Base-by-base conservation (phyloP, 179 eudicot species). In the Beta lomatogona region DNA sequence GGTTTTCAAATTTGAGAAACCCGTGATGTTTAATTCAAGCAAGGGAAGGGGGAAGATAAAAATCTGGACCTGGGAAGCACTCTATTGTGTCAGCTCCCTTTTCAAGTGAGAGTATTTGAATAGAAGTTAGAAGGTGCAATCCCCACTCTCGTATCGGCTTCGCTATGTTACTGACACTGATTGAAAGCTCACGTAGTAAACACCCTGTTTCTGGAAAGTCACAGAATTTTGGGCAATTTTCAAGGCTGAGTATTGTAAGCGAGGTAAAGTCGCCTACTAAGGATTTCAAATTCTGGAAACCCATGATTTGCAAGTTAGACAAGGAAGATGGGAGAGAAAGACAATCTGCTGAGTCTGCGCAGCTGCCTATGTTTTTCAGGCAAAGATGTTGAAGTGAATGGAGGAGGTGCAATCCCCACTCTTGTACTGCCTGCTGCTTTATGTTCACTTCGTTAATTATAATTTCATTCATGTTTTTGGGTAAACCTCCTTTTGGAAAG, bases 51-150 rank as follows among this genome's bases (percentile, higher is more conserved):
- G 73, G 73, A 16, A 69, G 53, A 18, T 14, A 6, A 18, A 4
- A n/a, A 67, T 67, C 71, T 21, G 15, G 7, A 60, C 2, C 41
- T 1, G 1, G 41, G 0, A 19, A 16, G 64, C 64, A 60, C 22
- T 60, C 64, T 19, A 60, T 5, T 3, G 64, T 19, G 12, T 36
- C 41, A 36, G 9, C 66, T n/a, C 6, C 45, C 31, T 66, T 12
- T 11, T 11, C 11, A 67, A 70, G 50, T 9, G 1, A 1, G 3
- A 70, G 74, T 18, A 0, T 0, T 18, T n/a, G 6, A 19, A 70
- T 55, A 48, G 50, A n/a, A 45, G 74, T 46, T 45, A 70, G 74
- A 45, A 46, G 74, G 74, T n/a, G 25, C 22, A 70, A 19, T 45
- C 31, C 55, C 74, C 55, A 70, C 22, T 70, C 54, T 70, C 50